Base-by-base conservation (phyloP, 176 grass and related monocot genomes). In the Guadua angustifolia region DNA sequence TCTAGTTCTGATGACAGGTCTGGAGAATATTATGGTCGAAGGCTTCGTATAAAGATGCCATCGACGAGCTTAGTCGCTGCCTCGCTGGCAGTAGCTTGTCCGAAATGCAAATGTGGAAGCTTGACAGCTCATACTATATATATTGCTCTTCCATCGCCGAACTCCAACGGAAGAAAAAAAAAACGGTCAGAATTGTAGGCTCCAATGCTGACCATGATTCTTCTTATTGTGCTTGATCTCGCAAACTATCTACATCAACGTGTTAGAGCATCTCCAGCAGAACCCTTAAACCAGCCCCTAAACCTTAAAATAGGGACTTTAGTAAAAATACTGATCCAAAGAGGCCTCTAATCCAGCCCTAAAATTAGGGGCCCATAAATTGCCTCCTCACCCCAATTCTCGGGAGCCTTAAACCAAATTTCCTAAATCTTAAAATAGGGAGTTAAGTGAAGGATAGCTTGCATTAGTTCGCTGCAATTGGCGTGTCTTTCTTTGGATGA, bases 31-130 rank as follows among this genome's bases (percentile, higher is more conserved):
- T 3, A 29, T 19, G 10, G 36, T 16, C 47, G 15, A 7, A 26
- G 64, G n/a, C n/a, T 69, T 38, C 2, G n/a, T 33, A 29, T 59
- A 25, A 45, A 47, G 24, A 75, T 19, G 60, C 61, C 33, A 38
- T 51, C 13, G 32, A 66, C 58, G 47, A 33, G 39, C 7, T 26
- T 70, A 24, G 64, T 9, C 25, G 29, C 29, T 22, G 19, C 46
- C 26, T 73, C 69, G 65, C 33, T 69, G 35, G 38, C 52, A 33
- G 36, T 19, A 7, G n/a, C 46, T 57, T 66, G 77, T n/a, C 16
- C 33, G 45, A 16, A 73, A 42, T 63, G 78, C 78, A 58, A 81
- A 73, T 22, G 35, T 57, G 49, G 72, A 81, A 46, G 7, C 17
- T 14, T 74, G 45, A 29, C n/a, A 74, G 24, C 35, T 35, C 59